Evolutionary conservation across 1,139 yeast genomes (phyloP).

Genomic region (Scheffersomyces illinoinensis): DNA sequence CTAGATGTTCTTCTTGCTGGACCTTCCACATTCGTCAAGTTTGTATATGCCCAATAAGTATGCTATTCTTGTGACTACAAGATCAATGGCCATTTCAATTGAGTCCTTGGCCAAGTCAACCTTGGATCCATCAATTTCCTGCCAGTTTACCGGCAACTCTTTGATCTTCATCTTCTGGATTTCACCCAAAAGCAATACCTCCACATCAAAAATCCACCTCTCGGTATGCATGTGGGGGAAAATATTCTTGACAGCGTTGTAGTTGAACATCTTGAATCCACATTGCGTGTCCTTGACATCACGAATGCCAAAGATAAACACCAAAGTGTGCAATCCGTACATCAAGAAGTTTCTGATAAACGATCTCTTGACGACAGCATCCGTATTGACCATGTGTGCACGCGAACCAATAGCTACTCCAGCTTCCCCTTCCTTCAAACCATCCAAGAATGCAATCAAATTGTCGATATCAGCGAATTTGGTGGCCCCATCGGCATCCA

Average conservation of each 20-base stretch:
- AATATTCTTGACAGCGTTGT: slow-evolving; percentile 59
- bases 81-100: slow-evolving; percentile 91
- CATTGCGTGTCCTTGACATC: slow-evolving; percentile 92
- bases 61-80: slow-evolving; percentile 88
- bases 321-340: slow-evolving; percentile 89
- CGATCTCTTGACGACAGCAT: slow-evolving; percentile 92
- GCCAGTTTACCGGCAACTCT: slow-evolving; percentile 94
- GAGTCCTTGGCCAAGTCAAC: slow-evolving; percentile 90
- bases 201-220: slow-evolving; percentile 98
- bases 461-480: slow-evolving; percentile 67
- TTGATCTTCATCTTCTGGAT: slow-evolving; percentile 63
- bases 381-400: slow-evolving; percentile 95
- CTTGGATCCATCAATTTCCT: slow-evolving; percentile 93
- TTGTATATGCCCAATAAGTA: slow-evolving; percentile 81
- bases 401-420: slow-evolving; percentile 88
- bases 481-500: slow-evolving; percentile 98
- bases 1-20: slow-evolving; percentile 12
- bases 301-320: slow-evolving; percentile 85
- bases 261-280: slow-evolving; percentile 90
- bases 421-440: slow-evolving; percentile 32
- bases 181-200: slow-evolving; percentile 77
- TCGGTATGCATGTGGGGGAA: slow-evolving; percentile 96
- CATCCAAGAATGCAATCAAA: slow-evolving; percentile 45
- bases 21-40: slow-evolving; percentile 30
- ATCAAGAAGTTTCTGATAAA: slow-evolving; percentile 85